Percentiles rank a stretch among this genome's conserved stretches.
Evolutionary conservation across 306 rosid genomes (phyloP).

Genomic region (Citrullus amarus): DNA sequence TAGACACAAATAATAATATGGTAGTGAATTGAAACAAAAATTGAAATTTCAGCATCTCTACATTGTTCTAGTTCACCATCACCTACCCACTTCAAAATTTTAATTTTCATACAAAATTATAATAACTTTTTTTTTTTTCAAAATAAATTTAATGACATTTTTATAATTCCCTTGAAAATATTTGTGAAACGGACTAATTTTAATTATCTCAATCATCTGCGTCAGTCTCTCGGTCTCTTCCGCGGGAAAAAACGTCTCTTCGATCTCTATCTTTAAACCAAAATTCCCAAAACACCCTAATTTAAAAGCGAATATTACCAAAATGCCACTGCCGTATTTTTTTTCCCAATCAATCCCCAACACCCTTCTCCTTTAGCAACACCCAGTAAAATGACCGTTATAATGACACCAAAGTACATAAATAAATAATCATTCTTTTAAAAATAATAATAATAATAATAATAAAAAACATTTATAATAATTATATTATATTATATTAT

Average conservation of each 20-base stretch:
- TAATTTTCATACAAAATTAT: no score
- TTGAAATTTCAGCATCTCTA: no score
- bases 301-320: not conserved
- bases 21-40: no score
- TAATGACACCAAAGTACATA: not conserved
- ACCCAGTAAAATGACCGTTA: constrained; percentile 1
- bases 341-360: not conserved
- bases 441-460: not conserved
- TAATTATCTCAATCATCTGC: not conserved
- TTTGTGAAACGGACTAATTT: not conserved
- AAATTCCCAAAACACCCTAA: not conserved
- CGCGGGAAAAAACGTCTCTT: not conserved
- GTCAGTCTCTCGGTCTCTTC: not conserved
- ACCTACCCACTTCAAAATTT: no score
- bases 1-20: no score
- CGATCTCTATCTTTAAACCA: no score
- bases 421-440: not conserved
- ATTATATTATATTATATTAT: no score
- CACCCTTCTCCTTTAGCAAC: not conserved
- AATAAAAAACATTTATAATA: no score
- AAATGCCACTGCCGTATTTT: not conserved
- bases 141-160: no score
- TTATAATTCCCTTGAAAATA: no score
- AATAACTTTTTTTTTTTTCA: no score
- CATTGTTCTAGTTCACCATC: no score